Conservation (phyloP, 331 rosid species). For the Phaseolus coccineus region DNA sequence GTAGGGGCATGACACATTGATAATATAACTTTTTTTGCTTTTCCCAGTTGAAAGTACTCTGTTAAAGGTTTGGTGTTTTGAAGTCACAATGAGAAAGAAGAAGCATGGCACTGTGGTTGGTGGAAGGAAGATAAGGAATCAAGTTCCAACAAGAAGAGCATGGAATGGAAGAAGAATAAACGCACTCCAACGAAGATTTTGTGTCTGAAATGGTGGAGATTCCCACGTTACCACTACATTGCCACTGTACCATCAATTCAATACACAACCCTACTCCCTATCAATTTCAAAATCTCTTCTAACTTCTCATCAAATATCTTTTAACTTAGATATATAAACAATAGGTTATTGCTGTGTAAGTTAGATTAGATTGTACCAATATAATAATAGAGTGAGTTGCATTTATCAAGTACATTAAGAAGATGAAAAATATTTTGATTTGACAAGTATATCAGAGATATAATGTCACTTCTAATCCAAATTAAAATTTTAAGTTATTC, state of each 20-base stretch:
- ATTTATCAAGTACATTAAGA: no score
- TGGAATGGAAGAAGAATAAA: conserved; percentile 56
- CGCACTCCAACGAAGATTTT: conserved; percentile 77
- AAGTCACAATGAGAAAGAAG: background rate
- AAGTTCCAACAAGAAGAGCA: conserved; percentile 45
- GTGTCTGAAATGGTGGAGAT: conserved; percentile 38
- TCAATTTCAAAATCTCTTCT: no score
- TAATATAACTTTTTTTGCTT: conserved; percentile 34
- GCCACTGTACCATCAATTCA: background rate
- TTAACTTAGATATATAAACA: no score
- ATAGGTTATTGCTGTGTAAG: no score
- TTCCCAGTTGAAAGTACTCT: conserved; percentile 41
- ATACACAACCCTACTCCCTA: no score
- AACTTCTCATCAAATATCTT: no score
- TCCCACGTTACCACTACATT: conserved; percentile 43
- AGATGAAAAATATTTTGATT: no score
- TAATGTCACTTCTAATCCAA: no score
- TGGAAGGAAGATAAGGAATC: conserved; percentile 50
- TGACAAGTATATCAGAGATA: no score
- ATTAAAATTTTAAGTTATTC: no score
- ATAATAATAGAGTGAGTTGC: no score
- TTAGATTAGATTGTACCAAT: no score
- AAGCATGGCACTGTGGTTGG: conserved; percentile 22
- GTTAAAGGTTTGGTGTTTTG: conserved; percentile 34
- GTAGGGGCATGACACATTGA: background rate